Conservation (phyloP, 1,284 basidiomycete genomes). For the Coniophora puteana region DNA sequence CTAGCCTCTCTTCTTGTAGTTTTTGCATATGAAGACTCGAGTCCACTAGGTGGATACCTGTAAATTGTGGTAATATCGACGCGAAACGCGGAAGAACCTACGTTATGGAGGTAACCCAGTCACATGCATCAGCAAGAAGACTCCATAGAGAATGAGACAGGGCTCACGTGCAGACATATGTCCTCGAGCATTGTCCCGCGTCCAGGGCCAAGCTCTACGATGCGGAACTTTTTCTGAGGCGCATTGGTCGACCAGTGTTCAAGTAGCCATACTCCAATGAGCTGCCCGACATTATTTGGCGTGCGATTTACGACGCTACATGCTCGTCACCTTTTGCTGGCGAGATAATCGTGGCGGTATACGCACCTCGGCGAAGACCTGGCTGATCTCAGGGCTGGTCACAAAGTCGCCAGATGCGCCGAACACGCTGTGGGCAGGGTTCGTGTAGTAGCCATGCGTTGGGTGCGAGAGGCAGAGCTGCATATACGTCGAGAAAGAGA, state of each 20-base stretch:
- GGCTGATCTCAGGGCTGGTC: conserved; percentile 95
- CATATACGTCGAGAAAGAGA: conserved; percentile 87
- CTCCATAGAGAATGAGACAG: conserved; percentile 25
- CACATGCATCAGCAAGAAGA: not conserved
- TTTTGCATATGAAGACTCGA: conserved; percentile 67
- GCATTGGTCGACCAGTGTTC: conserved; percentile 73
- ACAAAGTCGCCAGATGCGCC: conserved; percentile 91
- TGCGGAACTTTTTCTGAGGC: conserved; percentile 49
- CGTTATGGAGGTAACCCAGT: not conserved
- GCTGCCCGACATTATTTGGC: conserved; percentile 41
- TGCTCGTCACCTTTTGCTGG: not conserved
- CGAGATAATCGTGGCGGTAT: conserved; percentile 2
- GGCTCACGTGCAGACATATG: conserved; percentile 77
- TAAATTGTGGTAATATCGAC: conserved; percentile 35
- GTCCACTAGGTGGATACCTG: conserved; percentile 77
- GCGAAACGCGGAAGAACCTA: conserved; percentile 57
- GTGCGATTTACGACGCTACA: conserved; percentile 36
- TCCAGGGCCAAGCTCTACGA: conserved; percentile 95
- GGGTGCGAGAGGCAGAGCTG: conserved; percentile 86
- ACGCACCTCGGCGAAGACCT: conserved; percentile 93
- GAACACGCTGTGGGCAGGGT: conserved; percentile 70
- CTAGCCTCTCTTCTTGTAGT: conserved; percentile 61
- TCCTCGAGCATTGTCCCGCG: conserved; percentile 91
- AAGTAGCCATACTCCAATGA: conserved; percentile 84
- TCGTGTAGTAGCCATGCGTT: conserved; percentile 87